Conservation (phyloP, 345 rosid genomes). For the Melaleuca alternifolia region DNA sequence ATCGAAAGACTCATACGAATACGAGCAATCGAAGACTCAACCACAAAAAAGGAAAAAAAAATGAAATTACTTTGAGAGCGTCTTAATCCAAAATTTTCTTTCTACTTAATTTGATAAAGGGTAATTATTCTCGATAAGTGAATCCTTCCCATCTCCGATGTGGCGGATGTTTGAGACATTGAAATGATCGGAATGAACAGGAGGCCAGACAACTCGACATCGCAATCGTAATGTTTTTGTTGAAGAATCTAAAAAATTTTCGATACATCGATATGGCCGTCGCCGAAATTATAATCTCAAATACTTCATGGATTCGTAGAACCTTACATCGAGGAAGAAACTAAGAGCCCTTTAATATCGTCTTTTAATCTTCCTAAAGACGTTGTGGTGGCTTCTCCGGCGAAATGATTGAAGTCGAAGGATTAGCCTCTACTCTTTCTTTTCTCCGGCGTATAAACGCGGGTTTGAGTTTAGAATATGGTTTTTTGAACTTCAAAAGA, state of each 20-base stretch:
- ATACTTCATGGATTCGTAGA: neutral
- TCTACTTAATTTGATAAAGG: no score
- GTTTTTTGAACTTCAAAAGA: neutral
- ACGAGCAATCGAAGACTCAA: no score
- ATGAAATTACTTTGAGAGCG: no score
- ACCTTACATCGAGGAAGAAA: neutral
- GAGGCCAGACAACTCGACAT: accelerated
- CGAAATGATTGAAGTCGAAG: no score
- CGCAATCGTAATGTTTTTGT: neutral
- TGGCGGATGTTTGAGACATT: neutral
- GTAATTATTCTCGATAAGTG: neutral
- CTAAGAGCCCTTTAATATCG: neutral
- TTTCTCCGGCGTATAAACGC: no score
- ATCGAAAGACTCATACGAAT: no score
- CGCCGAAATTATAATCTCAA: neutral
- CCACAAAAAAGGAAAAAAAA: no score
- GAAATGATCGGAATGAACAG: neutral
- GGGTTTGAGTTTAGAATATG: neutral
- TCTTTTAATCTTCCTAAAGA: neutral
- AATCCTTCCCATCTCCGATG: neutral
- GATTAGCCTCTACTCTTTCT: neutral
- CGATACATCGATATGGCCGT: accelerated
- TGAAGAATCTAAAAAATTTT: neutral
- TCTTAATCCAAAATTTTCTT: no score
- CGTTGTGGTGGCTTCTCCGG: neutral